A percentile compares a stretch with the other conserved stretches of the same genome.
These are phyloP conservation scores for Aureobasidium leucospermi DNA, from an alignment of 2,329 filamentous ascomycete species.

Conservation along the genomic window DNA sequence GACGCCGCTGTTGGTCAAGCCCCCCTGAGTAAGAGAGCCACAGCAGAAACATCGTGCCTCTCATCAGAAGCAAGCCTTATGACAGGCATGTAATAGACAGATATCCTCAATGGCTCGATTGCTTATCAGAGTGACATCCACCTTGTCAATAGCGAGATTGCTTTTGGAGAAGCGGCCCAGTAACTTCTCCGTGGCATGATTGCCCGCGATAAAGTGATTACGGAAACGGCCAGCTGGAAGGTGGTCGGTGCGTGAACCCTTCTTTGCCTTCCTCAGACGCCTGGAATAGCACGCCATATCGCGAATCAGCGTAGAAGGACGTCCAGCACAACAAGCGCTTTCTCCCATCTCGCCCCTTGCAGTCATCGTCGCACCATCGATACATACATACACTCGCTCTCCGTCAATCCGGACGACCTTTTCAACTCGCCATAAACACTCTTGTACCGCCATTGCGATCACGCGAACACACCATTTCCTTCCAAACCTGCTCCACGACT, in stretches of 20 bases:
- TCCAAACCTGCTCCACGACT: not conserved
- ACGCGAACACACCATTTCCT: not conserved
- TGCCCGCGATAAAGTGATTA: not conserved
- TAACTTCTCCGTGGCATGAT: not conserved
- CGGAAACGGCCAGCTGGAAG: not conserved
- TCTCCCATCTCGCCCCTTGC: conserved; percentile 6
- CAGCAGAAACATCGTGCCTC: no score
- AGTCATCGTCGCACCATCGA: conserved; percentile 2
- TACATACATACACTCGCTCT: conserved; percentile 4
- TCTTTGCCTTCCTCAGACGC: not conserved
- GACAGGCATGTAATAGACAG: no score
- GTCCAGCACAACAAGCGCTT: not conserved
- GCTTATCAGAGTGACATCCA: no score
- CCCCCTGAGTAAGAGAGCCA: no score
- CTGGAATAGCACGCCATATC: conserved; percentile 4
- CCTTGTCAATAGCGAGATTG: not conserved
- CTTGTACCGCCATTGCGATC: not conserved
- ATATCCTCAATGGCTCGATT: no score
- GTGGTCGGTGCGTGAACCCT: not conserved
- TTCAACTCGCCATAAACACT: not conserved
- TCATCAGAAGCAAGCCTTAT: no score
- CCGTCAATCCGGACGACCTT: not conserved
- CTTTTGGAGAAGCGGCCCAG: not conserved
- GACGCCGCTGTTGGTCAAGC: not conserved
- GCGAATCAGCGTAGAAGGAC: not conserved